Evolutionary conservation across 139 green algal genomes (phyloP), one percentile per base, ranked within the genome.

Genomic region (Chara braunii): DNA sequence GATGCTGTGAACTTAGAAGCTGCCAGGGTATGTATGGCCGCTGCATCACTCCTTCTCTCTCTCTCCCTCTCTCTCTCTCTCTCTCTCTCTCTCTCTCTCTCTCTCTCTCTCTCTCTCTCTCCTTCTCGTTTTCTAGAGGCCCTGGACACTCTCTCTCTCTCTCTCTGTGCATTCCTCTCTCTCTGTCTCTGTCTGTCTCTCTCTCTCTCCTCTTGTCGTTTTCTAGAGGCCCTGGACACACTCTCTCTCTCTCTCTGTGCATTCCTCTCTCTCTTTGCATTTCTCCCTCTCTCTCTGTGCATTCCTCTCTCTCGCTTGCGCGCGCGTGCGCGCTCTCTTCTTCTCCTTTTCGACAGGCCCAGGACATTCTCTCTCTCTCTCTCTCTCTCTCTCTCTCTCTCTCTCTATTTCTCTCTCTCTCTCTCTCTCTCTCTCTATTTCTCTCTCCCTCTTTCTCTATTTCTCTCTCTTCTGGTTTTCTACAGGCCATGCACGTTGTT

Each of bases 1-100:
- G 79, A 90, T 54, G 55, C 64, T 2, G 83, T 92, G 26, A 91
- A 91, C 40, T 28, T 78, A 5, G 56, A 68, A 11, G 65, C 51
- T 0, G 78, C 71, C 0, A 70, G 72, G 26, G 66, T 88, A 24
- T 3, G 28, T 7, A 26, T 3, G 40, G 55, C 4, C 28, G 18
- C 35, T 3, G 28, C 70, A 1, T 48, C 18, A n/a, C 40, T 48
- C 40, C 40, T 48, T 18, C 40, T 48, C 40, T 18, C 40, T 18
- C 40, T 48, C 40, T 18, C 40, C 18, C 40, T 18, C 18, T 48
- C 40, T 18, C 40, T 18, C 40, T 18, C 40, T 23, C 40, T 18
- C 40, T 18, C n/a, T n/a, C n/a, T n/a, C n/a, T 48, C 40, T 26
- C 40, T 48, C 18, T 18, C 40, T 18, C 40, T 18, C 40, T 18